Evolutionary conservation across 2,329 filamentous ascomycete genomes (phyloP).

Genomic region (Xylariaceae sp.): DNA sequence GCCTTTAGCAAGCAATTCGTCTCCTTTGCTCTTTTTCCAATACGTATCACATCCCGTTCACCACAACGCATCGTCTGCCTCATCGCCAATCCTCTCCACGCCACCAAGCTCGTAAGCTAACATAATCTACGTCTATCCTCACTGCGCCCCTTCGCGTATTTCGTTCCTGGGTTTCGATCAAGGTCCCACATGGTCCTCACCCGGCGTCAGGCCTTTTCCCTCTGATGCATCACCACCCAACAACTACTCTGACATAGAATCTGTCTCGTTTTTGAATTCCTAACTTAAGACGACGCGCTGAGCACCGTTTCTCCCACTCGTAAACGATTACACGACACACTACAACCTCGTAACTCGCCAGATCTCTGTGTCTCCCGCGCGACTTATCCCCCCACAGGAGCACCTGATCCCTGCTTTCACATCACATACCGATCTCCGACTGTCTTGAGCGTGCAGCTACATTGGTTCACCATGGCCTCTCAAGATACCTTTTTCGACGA

Average conservation of each 20-base stretch:
- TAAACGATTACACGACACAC: constrained; percentile 3
- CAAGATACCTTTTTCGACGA: constrained; percentile 68
- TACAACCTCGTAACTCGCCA: neutral
- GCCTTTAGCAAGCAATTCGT: constrained; percentile 9
- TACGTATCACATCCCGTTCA: constrained; percentile 4
- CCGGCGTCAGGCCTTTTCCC: constrained; percentile 9
- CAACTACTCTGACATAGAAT: constrained; percentile 1
- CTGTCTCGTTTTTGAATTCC: neutral
- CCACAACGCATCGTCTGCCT: constrained; percentile 8
- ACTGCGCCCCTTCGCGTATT: constrained; percentile 1
- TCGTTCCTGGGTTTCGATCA: constrained; percentile 9
- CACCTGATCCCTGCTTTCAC: neutral
- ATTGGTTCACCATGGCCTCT: constrained; percentile 51
- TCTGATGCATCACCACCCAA: constrained; percentile 24
- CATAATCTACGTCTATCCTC: neutral
- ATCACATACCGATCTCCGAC: neutral
- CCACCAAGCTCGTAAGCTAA: neutral
- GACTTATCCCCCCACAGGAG: neutral
- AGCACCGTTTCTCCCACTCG: neutral
- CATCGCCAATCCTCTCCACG: constrained; percentile 7
- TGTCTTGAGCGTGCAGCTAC: neutral
- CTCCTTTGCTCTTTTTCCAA: constrained; percentile 30
- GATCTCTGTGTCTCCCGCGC: constrained; percentile 1
- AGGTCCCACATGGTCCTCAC: constrained; percentile 7
- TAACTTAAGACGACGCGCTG: constrained; percentile 17